phyloP scores from a whole-genome alignment of 2,329 filamentous ascomycete genomes.

The Albifimbria verrucaria region DNA sequence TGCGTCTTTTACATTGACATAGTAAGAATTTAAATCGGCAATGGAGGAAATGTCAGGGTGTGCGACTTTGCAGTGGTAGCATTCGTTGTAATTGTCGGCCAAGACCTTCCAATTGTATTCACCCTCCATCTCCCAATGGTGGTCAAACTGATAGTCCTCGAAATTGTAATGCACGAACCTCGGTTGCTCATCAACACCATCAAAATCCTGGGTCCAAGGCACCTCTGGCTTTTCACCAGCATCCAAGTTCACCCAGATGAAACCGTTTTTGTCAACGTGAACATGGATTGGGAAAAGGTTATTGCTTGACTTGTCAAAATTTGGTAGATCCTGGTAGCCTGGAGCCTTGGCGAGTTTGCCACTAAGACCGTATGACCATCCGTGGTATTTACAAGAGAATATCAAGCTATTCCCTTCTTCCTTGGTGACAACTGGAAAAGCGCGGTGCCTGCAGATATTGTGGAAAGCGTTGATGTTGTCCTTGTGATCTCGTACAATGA shows the following conservation, averaged over 20 bases:
- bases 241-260: constrained; percentile 59
- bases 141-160: constrained; percentile 54
- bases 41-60: constrained; percentile 56
- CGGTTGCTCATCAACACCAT: constrained; percentile 41
- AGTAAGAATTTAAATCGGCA: constrained; percentile 55
- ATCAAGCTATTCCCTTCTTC: constrained; percentile 48
- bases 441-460: constrained; percentile 60
- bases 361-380: constrained; percentile 58
- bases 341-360: constrained; percentile 60
- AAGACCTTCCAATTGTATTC: constrained; percentile 60
- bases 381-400: constrained; percentile 59
- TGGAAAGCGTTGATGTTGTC: constrained; percentile 57
- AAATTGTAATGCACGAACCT: constrained; percentile 45
- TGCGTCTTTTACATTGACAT: constrained; percentile 43
- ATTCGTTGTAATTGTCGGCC: constrained; percentile 64
- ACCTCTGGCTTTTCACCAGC: constrained; percentile 40
- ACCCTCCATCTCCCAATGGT: constrained; percentile 54
- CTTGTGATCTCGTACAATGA: constrained; percentile 47
- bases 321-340: constrained; percentile 51
- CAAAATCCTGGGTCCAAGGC: constrained; percentile 51
- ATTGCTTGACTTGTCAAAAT: constrained; percentile 55
- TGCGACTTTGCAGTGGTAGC: constrained; percentile 59
- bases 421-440: constrained; percentile 54
- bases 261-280: constrained; percentile 49
- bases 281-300: constrained; percentile 53